Percentiles rank a stretch among this genome's conserved stretches.
Conservation (phyloP, 805 yeast species). For the Ogataea neopini region DNA sequence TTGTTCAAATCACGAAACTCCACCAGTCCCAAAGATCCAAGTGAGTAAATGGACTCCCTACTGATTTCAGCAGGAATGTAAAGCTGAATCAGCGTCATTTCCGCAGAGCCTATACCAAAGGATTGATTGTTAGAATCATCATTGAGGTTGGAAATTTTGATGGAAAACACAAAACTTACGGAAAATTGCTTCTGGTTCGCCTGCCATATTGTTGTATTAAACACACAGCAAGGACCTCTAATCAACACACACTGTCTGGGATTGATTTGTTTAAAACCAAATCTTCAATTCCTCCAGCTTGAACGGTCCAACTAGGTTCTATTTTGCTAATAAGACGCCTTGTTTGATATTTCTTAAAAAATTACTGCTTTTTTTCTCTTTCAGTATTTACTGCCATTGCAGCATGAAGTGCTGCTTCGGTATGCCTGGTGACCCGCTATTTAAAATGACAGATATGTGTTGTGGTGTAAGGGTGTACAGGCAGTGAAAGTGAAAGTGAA, state of each 20-base stretch:
- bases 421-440: not conserved
- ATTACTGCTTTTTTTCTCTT: constrained; percentile 1
- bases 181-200: constrained; percentile 33
- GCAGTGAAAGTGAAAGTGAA: too few species aligned
- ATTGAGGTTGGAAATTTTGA: not conserved
- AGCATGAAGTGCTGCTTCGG: constrained; percentile 7
- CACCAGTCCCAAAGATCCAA: constrained; percentile 82
- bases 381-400: constrained; percentile 5
- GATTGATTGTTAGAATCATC: not conserved
- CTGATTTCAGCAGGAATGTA: constrained; percentile 90
- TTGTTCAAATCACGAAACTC: constrained; percentile 90
- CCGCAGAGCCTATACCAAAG: constrained; percentile 72
- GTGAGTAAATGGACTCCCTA: constrained; percentile 78
- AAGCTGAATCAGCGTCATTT: constrained; percentile 90
- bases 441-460: not conserved
- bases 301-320: not conserved
- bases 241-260: not conserved
- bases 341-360: not conserved
- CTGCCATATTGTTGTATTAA: constrained; percentile 7
- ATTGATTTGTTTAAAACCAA: not conserved
- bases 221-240: not conserved
- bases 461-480: constrained; percentile 2
- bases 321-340: not conserved
- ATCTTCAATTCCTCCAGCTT: not conserved
- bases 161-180: constrained; percentile 24